Percentiles rank a stretch among this genome's conserved stretches.
These are phyloP conservation scores for Rhodotorula sp. DNA, from an alignment of 1,284 basidiomycete genomes.

Conservation along the genomic window DNA sequence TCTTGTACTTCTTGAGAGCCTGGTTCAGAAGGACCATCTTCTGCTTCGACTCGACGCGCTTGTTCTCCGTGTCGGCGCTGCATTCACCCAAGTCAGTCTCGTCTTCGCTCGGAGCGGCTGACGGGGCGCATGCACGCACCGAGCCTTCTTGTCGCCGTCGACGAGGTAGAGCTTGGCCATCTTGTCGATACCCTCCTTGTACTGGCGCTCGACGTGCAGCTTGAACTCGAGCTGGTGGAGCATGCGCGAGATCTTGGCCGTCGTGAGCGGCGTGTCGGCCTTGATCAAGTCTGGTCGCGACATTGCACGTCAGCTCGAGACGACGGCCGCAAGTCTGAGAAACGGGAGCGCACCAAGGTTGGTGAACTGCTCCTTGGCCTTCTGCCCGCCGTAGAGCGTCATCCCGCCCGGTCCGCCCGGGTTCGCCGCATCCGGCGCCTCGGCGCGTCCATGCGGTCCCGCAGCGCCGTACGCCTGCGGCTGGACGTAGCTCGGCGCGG, in stretches of 20 bases:
- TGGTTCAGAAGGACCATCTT: slow-evolving; percentile 92
- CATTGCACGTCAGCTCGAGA: neutral
- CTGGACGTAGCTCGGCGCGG: slow-evolving; percentile 32
- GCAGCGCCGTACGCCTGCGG: slow-evolving; percentile 22
- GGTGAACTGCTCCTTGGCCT: slow-evolving; percentile 42
- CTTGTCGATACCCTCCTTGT: slow-evolving; percentile 98
- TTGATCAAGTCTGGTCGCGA: slow-evolving; percentile 76
- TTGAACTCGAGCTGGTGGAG: slow-evolving; percentile 99
- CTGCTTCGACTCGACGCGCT: slow-evolving; percentile 89
- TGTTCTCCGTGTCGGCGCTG: slow-evolving; percentile 77
- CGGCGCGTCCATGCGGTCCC: slow-evolving; percentile 9
- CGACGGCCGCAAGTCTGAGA: neutral
- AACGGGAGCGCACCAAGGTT: slow-evolving; percentile 41
- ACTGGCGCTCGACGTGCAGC: slow-evolving; percentile 96
- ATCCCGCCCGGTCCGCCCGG: slow-evolving; percentile 12
- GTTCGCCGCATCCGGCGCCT: slow-evolving; percentile 17
- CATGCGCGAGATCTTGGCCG: slow-evolving; percentile 96
- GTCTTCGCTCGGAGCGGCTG: neutral
- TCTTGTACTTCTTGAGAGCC: slow-evolving; percentile 95
- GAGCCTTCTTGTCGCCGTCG: slow-evolving; percentile 92
- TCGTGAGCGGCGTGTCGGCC: slow-evolving; percentile 94
- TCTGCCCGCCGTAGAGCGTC: slow-evolving; percentile 3
- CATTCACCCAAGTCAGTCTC: neutral
- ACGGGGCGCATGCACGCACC: slow-evolving; percentile 51
- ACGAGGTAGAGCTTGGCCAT: slow-evolving; percentile 76